Conservation (phyloP, 108 stramenopile genomes). For the Aurantiochytrium sp. region DNA sequence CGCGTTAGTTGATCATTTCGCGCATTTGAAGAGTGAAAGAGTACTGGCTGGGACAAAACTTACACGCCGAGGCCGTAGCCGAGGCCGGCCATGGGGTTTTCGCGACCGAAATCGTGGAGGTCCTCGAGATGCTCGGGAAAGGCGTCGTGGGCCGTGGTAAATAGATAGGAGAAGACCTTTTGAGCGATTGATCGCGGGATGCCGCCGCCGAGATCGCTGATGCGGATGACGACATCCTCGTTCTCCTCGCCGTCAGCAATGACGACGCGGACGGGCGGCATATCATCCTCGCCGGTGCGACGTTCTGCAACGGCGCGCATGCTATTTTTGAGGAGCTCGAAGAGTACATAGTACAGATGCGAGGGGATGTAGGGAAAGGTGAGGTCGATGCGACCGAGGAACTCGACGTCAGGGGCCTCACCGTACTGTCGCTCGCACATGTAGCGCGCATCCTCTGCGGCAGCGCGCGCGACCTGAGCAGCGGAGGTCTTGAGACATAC, state of each 20-base stretch:
- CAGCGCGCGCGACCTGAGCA: conserved; percentile 86
- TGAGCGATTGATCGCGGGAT: conserved; percentile 82
- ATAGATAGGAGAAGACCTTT: conserved; percentile 88
- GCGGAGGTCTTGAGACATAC: conserved; percentile 68
- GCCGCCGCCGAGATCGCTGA: conserved; percentile 92
- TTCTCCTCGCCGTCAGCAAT: conserved; percentile 89
- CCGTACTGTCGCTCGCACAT: conserved; percentile 96
- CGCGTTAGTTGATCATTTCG: too few relatives aligned
- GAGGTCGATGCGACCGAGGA: conserved; percentile 83
- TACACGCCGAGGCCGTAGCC: conserved; percentile 90
- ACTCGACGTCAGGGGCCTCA: conserved; percentile 95
- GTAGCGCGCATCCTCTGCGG: conserved; percentile 90
- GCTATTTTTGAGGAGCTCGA: conserved; percentile 92
- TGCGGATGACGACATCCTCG: conserved; percentile 97
- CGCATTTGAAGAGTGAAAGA: too few relatives aligned
- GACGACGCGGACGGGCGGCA: conserved; percentile 81
- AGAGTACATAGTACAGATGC: conserved; percentile 90
- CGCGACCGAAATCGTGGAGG: conserved; percentile 59
- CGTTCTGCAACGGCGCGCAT: conserved; percentile 90
- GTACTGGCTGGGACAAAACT: too few relatives aligned
- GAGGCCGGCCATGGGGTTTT: conserved; percentile 87
- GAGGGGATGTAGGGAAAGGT: conserved; percentile 84
- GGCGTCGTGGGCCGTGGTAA: conserved; percentile 68
- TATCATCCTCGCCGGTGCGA: conserved; percentile 75
- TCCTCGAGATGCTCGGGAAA: conserved; percentile 48